These are phyloP conservation scores for Choanephora cucurbitarum DNA, from an alignment of 371 early-diverging fungal genomes.

Conservation along the genomic window DNA sequence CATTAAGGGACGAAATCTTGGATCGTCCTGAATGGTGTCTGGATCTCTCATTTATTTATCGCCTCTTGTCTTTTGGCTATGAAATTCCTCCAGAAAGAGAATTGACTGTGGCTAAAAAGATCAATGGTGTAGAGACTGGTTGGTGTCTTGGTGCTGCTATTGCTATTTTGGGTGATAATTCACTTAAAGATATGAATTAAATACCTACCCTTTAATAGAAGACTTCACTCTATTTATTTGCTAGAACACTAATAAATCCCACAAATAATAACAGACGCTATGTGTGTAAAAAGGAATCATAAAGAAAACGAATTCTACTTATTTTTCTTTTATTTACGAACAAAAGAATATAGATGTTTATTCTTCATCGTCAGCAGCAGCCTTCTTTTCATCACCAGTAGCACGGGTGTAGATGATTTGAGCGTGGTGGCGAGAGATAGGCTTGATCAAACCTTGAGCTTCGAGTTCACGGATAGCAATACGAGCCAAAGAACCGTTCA, in stretches of 20 bases:
- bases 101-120: constrained; percentile 88
- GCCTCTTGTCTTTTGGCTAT: constrained; percentile 83
- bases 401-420: constrained; percentile 92
- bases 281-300: not conserved
- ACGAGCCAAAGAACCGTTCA: constrained; percentile 97
- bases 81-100: constrained; percentile 74
- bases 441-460: constrained; percentile 88
- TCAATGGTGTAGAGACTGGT: constrained; percentile 91
- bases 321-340: constrained; percentile 1
- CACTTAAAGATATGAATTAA: constrained; percentile 24
- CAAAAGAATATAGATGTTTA: constrained; percentile 10
- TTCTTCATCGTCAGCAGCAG: constrained; percentile 22
- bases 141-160: constrained; percentile 97
- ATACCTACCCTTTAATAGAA: not conserved
- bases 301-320: not conserved
- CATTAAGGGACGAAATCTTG: constrained; percentile 50
- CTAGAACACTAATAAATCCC: too few relatives aligned
- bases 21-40: constrained; percentile 83
- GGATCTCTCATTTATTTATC: constrained; percentile 87
- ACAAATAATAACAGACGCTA: too few relatives aligned
- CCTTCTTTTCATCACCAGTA: constrained; percentile 48
- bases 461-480: constrained; percentile 91
- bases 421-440: constrained; percentile 86
- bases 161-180: constrained; percentile 63
- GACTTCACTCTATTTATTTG: too few relatives aligned